phyloP scores from a whole-genome alignment of 495 filamentous ascomycete species.

The Articulospora tetracladia region DNA sequence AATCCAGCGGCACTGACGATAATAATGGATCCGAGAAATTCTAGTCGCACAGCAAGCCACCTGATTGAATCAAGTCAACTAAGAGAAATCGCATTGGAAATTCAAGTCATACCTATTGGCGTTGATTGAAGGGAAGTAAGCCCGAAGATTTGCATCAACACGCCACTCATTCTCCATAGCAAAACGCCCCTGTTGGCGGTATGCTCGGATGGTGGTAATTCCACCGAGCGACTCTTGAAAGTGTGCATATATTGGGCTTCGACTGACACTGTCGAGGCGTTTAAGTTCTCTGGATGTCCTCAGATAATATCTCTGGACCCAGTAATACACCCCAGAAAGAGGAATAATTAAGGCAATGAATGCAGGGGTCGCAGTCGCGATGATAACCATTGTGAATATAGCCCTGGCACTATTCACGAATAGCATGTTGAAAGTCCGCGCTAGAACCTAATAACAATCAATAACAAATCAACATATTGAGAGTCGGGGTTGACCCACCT shows the following conservation, averaged over 20 bases:
- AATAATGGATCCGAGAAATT: slow-evolving; percentile 94
- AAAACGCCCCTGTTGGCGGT: slow-evolving; percentile 83
- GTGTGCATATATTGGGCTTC: slow-evolving; percentile 95
- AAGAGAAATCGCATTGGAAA: neutral
- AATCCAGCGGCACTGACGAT: slow-evolving; percentile 86
- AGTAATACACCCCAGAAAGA: slow-evolving; percentile 76
- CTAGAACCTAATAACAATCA: slow-evolving; percentile 55
- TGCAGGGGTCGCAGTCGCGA: slow-evolving; percentile 73
- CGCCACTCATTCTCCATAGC: slow-evolving; percentile 95
- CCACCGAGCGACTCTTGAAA: slow-evolving; percentile 97
- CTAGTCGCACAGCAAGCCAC: slow-evolving; percentile 93
- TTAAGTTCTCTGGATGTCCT: slow-evolving; percentile 95
- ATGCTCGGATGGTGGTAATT: slow-evolving; percentile 95
- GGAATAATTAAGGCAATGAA: slow-evolving; percentile 82
- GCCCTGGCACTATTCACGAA: slow-evolving; percentile 87
- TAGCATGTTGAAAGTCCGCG: slow-evolving; percentile 88
- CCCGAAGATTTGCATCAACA: slow-evolving; percentile 90
- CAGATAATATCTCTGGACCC: slow-evolving; percentile 96
- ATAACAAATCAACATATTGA: slow-evolving; percentile 8
- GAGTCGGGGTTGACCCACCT: slow-evolving; percentile 34
- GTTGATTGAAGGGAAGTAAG: slow-evolving; percentile 95
- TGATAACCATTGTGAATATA: slow-evolving; percentile 81
- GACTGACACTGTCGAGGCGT: slow-evolving; percentile 88
- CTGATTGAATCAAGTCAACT: slow-evolving; percentile 30
- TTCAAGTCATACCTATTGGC: slow-evolving; percentile 53